These are phyloP conservation scores for Nicotiana tomentosiformis DNA, from an alignment of 257 asterid genomes.

Conservation along the genomic window DNA sequence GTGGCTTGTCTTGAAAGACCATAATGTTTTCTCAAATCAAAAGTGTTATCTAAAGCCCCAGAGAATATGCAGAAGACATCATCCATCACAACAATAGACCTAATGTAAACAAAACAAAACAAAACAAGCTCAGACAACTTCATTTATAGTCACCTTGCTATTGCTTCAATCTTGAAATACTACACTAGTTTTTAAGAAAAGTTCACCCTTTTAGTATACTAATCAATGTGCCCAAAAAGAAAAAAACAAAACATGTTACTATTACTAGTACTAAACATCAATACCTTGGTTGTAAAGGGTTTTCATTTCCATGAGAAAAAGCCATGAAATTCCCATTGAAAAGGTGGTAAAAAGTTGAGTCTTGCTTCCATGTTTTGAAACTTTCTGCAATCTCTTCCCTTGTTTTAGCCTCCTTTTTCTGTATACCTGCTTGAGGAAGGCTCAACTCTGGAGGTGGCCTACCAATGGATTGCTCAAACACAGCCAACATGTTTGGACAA, in stretches of 20 bases:
- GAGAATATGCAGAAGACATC: constrained; percentile 64
- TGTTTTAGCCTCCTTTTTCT: constrained; percentile 24
- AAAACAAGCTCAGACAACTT: not conserved
- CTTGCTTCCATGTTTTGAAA: constrained; percentile 46
- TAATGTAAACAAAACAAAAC: constrained; percentile 7
- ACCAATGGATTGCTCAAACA: constrained; percentile 37
- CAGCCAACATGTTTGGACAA: constrained; percentile 42
- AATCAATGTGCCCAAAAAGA: not conserved
- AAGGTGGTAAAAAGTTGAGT: constrained; percentile 45
- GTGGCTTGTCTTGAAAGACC: constrained; percentile 57
- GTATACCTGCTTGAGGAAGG: constrained; percentile 19
- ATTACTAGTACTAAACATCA: not conserved
- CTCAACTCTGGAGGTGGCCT: constrained; percentile 45
- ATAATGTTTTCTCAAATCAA: constrained; percentile 43
- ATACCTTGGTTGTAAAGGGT: constrained; percentile 49
- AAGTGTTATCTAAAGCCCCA: constrained; percentile 43
- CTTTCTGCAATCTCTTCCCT: constrained; percentile 37
- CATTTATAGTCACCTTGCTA: not conserved
- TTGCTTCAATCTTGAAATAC: not conserved
- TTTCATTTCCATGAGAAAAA: constrained; percentile 44
- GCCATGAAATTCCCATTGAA: constrained; percentile 54
- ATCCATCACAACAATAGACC: constrained; percentile 60
- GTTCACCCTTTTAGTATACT: not conserved
- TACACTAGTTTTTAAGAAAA: not conserved
- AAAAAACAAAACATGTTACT: not conserved